These are phyloP conservation scores for Pyracantha coccinea DNA, from an alignment of 331 rosid genomes.

Conservation along the genomic window DNA sequence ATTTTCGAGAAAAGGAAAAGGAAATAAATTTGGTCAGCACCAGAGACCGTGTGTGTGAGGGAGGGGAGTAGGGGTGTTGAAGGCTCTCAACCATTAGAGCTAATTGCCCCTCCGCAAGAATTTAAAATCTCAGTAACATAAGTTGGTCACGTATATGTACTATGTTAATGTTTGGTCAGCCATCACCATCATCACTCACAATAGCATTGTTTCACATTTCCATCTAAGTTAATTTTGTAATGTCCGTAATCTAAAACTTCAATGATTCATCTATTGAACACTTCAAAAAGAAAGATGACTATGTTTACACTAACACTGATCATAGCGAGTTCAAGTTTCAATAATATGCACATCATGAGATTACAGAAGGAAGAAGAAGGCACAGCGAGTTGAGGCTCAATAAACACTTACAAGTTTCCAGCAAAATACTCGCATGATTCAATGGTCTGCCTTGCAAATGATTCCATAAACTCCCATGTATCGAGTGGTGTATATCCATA, in stretches of 20 bases:
- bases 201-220: not conserved
- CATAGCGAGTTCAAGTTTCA: no score
- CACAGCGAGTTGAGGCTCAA: conserved; percentile 3
- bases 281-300: no score
- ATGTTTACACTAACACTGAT: no score
- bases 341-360: no score
- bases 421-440: conserved; percentile 61
- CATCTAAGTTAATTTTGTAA: not conserved
- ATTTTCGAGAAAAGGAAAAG: not conserved
- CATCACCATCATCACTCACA: not conserved
- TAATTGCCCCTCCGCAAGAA: not conserved
- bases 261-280: no score
- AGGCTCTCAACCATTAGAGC: no score
- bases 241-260: not conserved
- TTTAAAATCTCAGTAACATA: not conserved
- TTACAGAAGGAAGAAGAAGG: not conserved
- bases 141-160: not conserved
- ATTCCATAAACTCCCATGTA: conserved; percentile 75
- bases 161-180: not conserved
- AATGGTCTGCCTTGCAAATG: conserved; percentile 55
- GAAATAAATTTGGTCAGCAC: no score
- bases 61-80: no score
- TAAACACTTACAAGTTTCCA: not conserved
- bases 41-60: not conserved
- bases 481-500: conserved; percentile 76